phyloP scores from a whole-genome alignment of 805 yeast species.

The Yarrowia osloensis region DNA sequence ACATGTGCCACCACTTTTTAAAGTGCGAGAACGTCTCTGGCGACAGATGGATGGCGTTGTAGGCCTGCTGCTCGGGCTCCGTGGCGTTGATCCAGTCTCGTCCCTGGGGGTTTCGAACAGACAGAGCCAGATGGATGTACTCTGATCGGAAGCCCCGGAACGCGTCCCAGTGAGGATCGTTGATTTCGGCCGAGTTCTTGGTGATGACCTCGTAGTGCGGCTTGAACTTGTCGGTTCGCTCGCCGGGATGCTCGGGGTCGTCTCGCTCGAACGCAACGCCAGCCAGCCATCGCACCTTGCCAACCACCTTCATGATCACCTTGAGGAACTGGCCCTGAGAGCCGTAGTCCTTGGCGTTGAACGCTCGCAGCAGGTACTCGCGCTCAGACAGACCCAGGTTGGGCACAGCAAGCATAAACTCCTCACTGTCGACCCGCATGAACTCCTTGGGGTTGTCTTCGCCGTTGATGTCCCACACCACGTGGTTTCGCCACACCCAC shows the following conservation, averaged over 20 bases:
- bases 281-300: conserved; percentile 72
- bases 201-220: conserved; percentile 67
- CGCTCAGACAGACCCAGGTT: conserved; percentile 57
- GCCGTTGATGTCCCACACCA: conserved; percentile 61
- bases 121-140: conserved; percentile 70
- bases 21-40: conserved; percentile 71
- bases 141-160: conserved; percentile 79
- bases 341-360: conserved; percentile 34
- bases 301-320: conserved; percentile 60
- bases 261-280: conserved; percentile 77
- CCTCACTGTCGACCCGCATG: conserved; percentile 61
- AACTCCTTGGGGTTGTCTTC: conserved; percentile 69
- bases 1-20: conserved; percentile 82
- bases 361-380: conserved; percentile 37
- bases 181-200: conserved; percentile 45
- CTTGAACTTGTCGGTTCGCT: conserved; percentile 51
- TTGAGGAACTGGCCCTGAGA: conserved; percentile 45
- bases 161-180: conserved; percentile 66
- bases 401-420: conserved; percentile 72
- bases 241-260: conserved; percentile 44
- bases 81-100: conserved; percentile 23
- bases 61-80: conserved; percentile 41
- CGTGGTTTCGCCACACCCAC: conserved; percentile 66
- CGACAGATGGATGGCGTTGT: conserved; percentile 75
- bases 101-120: conserved; percentile 50